Base-by-base conservation (phyloP, 768 basidiomycete species). In the Macrolepiota albuminosa region DNA sequence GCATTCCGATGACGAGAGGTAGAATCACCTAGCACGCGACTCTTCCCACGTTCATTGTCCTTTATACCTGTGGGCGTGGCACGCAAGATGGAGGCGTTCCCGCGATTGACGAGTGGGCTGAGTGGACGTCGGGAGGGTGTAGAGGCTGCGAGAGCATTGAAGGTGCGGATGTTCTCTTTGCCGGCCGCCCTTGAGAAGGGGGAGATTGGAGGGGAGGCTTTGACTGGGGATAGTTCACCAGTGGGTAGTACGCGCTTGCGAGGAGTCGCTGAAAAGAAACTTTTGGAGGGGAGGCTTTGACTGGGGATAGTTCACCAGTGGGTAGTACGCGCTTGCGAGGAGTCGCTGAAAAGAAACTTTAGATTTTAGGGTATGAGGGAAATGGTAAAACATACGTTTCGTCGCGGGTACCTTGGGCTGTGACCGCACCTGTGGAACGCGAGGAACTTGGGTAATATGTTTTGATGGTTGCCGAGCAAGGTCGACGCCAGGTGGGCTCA, bases 271-370 rank as follows among this genome's bases (percentile, higher is more conserved):
- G 68, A 61, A 21, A 64, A 59, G 63, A 60, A 40, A 54, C 31
- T 18, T 21, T 59, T 6, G 72, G 76, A n/a, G 81, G 81, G 9
- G 82, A 83, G n/a, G 76, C 81, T 65, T 81, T 80, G 71, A 83
- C 78, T 3, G 82, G 81, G 3, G 81, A 80, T 31, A 83, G 71
- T 58, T 80, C 79, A 33, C 66, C 64, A 42, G 73, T 57, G 16
- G 72, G 71, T 0, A 70, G 71, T 11, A 64, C 69, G 26, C 78
- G 78, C 62, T 77, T 82, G 59, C 75, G 72, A 16, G 74, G 68
- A 57, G 72, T 73, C 26, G 68, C 70, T 67, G 68, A 61, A 21
- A 64, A 59, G 63, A 60, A 40, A 54, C 31, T 18, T 16, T 26
- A 33, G 58, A 54, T 31, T 42, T 29, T 14, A 1, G 29, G 36